These are phyloP conservation scores for Hibiscus mutabilis DNA, from an alignment of 345 rosid species.

Conservation along the genomic window DNA sequence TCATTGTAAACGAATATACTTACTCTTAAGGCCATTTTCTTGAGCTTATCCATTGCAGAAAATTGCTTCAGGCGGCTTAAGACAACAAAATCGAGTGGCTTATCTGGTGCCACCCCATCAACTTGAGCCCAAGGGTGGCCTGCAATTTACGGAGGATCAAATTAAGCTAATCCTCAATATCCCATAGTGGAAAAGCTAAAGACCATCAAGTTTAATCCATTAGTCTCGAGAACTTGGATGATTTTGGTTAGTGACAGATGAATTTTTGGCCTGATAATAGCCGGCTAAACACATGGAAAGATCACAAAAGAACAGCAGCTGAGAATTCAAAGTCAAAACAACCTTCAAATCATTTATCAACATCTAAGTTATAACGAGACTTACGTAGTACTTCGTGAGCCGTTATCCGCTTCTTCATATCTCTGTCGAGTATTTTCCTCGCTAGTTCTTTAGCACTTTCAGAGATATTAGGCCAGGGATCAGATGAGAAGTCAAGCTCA, in stretches of 20 bases:
- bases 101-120: not conserved
- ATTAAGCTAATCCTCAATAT: too few relatives aligned
- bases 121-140: not conserved
- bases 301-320: not conserved
- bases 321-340: too few relatives aligned
- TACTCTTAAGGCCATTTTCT: not conserved
- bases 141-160: not conserved
- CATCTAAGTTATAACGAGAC: conserved; percentile 13
- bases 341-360: not conserved
- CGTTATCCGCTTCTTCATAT: conserved; percentile 54
- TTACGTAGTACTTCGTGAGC: conserved; percentile 80
- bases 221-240: too few relatives aligned
- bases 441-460: conserved; percentile 81
- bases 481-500: conserved; percentile 64
- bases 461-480: conserved; percentile 88
- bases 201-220: too few relatives aligned
- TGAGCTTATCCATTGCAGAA: not conserved
- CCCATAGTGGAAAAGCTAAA: too few relatives aligned
- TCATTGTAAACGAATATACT: not conserved
- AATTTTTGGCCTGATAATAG: too few relatives aligned
- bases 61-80: not conserved
- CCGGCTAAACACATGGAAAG: not conserved
- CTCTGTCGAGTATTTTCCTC: conserved; percentile 61
- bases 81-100: not conserved
- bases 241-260: too few relatives aligned